A percentile compares a stretch with the other conserved stretches of the same genome.
Conservation (phyloP, 2,329 filamentous ascomycete species). For the Didymella segeticola region DNA sequence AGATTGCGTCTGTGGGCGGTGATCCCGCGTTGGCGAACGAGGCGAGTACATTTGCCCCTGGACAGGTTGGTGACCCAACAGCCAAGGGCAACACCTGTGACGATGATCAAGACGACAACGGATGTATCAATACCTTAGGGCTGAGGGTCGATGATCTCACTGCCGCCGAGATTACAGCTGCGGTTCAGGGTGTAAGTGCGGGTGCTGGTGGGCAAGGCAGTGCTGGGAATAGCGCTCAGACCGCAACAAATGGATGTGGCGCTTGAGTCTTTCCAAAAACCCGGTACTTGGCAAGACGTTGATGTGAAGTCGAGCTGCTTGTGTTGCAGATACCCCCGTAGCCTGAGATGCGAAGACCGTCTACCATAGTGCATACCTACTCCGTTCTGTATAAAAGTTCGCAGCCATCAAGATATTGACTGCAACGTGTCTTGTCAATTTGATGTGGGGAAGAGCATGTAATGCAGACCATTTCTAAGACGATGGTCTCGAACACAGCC, state of each 20-base stretch:
- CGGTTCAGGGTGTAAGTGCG: constrained; percentile 49
- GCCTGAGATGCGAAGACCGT: not conserved
- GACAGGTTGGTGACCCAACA: constrained; percentile 60
- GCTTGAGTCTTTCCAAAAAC: not conserved
- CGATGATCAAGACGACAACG: constrained; percentile 54
- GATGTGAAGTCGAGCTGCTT: not conserved
- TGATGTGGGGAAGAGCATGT: no score
- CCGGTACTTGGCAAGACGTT: not conserved
- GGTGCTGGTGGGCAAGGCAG: constrained; percentile 15
- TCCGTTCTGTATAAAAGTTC: not conserved
- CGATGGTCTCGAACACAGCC: no score
- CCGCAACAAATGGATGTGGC: not conserved
- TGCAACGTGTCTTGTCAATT: no score
- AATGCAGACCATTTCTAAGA: no score
- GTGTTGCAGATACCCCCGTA: not conserved
- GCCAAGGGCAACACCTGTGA: constrained; percentile 62
- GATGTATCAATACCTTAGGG: constrained; percentile 62
- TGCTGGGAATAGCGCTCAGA: not conserved
- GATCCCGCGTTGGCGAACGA: constrained; percentile 68
- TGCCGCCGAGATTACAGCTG: constrained; percentile 59
- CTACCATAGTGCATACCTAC: not conserved
- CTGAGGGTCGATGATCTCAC: constrained; percentile 63
- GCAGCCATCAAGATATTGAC: no score
- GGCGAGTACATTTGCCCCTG: constrained; percentile 69
- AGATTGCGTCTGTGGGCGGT: constrained; percentile 67